Percentiles rank a stretch among this genome's conserved stretches.
Conservation (phyloP, 2,329 filamentous ascomycete species). For the Pseudomassariella vexata region DNA sequence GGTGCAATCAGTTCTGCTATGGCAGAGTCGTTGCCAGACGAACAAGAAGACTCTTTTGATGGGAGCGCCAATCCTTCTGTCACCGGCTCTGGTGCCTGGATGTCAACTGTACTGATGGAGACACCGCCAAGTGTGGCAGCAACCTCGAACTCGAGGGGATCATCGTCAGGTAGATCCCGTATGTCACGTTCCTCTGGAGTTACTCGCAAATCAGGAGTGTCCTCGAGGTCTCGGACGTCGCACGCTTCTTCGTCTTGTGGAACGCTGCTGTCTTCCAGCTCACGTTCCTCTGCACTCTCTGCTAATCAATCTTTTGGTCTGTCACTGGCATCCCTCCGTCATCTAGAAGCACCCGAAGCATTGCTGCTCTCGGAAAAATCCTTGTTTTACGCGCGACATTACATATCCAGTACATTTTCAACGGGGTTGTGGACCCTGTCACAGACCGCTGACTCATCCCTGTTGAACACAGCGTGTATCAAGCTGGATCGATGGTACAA, state of each 20-base stretch:
- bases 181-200: neutral
- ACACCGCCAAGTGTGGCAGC: slow-evolving; percentile 1
- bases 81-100: slow-evolving; percentile 4
- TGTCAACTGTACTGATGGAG: slow-evolving; percentile 1
- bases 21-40: neutral
- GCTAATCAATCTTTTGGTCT: neutral
- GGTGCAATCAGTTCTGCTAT: neutral
- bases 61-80: neutral
- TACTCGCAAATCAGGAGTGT: neutral
- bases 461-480: slow-evolving; percentile 3
- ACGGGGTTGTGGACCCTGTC: slow-evolving; percentile 6
- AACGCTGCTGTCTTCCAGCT: neutral
- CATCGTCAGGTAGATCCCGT: neutral
- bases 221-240: slow-evolving; percentile 1
- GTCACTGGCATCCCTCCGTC: neutral
- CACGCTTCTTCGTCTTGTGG: slow-evolving; percentile 2
- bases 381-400: slow-evolving; percentile 8
- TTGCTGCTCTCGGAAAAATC: slow-evolving; percentile 5
- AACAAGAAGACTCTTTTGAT: neutral
- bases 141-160: neutral
- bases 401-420: slow-evolving; percentile 7
- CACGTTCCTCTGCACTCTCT: neutral
- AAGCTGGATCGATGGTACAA: slow-evolving; percentile 9
- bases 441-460: slow-evolving; percentile 1
- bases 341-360: neutral